phyloP scores from a whole-genome alignment of 441 rosid genomes.

The Francoa sonchifolia region DNA sequence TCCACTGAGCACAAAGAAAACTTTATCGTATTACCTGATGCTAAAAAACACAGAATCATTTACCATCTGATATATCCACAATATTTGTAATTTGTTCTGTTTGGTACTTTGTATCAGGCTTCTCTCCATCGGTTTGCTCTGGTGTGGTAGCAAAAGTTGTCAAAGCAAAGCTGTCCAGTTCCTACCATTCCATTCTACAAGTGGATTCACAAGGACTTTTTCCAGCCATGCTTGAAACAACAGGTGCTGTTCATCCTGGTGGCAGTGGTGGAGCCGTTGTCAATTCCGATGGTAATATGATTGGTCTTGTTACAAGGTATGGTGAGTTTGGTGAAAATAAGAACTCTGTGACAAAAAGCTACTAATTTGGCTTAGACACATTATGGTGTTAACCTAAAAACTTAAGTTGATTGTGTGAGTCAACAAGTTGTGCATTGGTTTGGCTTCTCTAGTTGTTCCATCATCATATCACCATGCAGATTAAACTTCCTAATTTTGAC shows the following conservation, averaged over 20 bases:
- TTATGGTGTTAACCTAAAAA: neutral
- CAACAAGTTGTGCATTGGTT: neutral
- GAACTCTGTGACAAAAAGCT: neutral
- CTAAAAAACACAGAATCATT: neutral
- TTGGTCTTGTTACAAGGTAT: slow-evolving; percentile 93
- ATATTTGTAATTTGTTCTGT: neutral
- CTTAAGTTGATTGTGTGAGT: too few relatives aligned
- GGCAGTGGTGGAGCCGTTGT: slow-evolving; percentile 92
- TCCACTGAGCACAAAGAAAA: too few relatives aligned
- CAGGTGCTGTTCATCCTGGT: slow-evolving; percentile 92
- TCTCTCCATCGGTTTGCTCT: slow-evolving; percentile 67
- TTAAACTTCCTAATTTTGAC: slow-evolving; percentile 5
- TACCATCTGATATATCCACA: neutral
- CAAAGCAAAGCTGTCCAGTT: slow-evolving; percentile 27
- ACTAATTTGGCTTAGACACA: neutral
- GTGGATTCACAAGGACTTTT: slow-evolving; percentile 15
- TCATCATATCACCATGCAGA: slow-evolving; percentile 1
- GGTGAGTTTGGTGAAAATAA: neutral
- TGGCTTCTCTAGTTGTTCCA: slow-evolving; percentile 1
- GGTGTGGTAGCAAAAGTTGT: slow-evolving; percentile 86
- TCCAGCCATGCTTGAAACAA: slow-evolving; percentile 92
- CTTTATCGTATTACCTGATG: neutral
- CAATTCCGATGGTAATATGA: slow-evolving; percentile 69
- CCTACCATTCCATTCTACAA: slow-evolving; percentile 18
- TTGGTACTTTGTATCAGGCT: slow-evolving; percentile 28